Evolutionary conservation across 345 rosid species (phyloP).

Genomic region (Camelina sativa): DNA sequence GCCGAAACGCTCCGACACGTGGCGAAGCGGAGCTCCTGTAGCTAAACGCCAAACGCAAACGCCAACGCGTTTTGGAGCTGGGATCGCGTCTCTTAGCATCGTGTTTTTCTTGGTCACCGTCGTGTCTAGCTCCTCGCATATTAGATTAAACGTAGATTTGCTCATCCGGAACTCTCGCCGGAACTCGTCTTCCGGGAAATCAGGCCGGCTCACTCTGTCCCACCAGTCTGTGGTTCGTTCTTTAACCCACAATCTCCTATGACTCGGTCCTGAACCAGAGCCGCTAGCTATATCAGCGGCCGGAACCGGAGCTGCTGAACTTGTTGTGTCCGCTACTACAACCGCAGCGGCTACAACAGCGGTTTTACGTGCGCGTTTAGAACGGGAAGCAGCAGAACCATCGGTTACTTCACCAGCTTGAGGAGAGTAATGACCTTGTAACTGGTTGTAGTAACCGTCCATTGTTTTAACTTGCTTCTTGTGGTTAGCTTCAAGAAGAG

Average conservation of each 20-base stretch:
- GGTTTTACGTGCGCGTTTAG: constrained; percentile 52
- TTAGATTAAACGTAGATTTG: constrained; percentile 68
- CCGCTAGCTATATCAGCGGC: constrained; percentile 35
- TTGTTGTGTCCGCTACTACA: constrained; percentile 18
- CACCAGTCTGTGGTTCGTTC: constrained; percentile 90
- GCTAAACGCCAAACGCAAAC: constrained; percentile 91
- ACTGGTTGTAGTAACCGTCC: constrained; percentile 47
- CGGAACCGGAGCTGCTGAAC: constrained; percentile 13
- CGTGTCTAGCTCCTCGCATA: constrained; percentile 73
- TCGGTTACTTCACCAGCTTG: constrained; percentile 41
- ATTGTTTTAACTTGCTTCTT: constrained; percentile 45
- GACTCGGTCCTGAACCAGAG: constrained; percentile 40
- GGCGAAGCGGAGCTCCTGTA: constrained; percentile 78
- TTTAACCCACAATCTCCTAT: constrained; percentile 85
- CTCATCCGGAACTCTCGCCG: constrained; percentile 77
- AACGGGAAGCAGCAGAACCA: constrained; percentile 13
- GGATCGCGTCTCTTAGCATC: constrained; percentile 83
- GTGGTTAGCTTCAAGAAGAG: constrained; percentile 55
- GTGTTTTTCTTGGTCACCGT: constrained; percentile 88
- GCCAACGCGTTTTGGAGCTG: constrained; percentile 88
- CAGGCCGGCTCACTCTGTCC: constrained; percentile 66
- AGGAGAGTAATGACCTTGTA: constrained; percentile 49
- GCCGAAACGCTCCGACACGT: constrained; percentile 83
- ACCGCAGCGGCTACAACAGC: constrained; percentile 38
- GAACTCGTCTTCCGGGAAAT: constrained; percentile 75